Base-by-base conservation (phyloP, 2,329 filamentous ascomycete species). In the Xylariaceae sp. region DNA sequence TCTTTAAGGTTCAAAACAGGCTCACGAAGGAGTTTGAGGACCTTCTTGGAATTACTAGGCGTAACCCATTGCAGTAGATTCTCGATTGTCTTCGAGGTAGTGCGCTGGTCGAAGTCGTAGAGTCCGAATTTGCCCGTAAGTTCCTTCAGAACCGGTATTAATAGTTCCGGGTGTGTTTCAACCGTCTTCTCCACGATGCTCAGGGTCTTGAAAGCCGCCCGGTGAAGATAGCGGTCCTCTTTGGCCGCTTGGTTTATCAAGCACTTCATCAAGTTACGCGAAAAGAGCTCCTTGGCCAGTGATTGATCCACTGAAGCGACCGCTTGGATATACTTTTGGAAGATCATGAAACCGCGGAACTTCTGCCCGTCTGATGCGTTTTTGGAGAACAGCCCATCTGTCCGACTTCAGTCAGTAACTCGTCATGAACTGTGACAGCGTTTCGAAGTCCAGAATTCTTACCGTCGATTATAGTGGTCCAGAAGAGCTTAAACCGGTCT, bases 311-410 rank as follows among this genome's bases (percentile, higher is more conserved):
- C 69, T 21, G 69, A 36, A 15, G 52, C 66, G 7, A 74, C 62
- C 3, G 67, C 66, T 31, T 73, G 66, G 3, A 96, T 65, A 51
- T 88, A 77, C 55, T 83, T 86, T 52, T 83, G 80, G 54, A 96
- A 87, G 2, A 97, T 75, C 54, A 89, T 79, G 63, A 97, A 90
- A 0, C 92, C 92, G 62, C 88, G 88, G 55, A 87, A 88, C 62
- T 96, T 97, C 40, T 94, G 84, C 51, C 89, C 87, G 30, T 89
- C 81, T 1, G 88, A 94, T 6, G 89, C 83, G 9, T 76, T 79
- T 40, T 83, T 78, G 5, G 86, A 83, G 59, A 97, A 96, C 3
- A 96, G 72, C 7, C 85, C 83, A 57, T 90, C 85, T 90, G 47
- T 11, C 0, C n/a, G n/a, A n/a, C n/a, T n/a, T n/a, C n/a, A n/a